phyloP scores from a whole-genome alignment of 1,284 basidiomycete genomes.

The Moesziomyces parantarcticus region DNA sequence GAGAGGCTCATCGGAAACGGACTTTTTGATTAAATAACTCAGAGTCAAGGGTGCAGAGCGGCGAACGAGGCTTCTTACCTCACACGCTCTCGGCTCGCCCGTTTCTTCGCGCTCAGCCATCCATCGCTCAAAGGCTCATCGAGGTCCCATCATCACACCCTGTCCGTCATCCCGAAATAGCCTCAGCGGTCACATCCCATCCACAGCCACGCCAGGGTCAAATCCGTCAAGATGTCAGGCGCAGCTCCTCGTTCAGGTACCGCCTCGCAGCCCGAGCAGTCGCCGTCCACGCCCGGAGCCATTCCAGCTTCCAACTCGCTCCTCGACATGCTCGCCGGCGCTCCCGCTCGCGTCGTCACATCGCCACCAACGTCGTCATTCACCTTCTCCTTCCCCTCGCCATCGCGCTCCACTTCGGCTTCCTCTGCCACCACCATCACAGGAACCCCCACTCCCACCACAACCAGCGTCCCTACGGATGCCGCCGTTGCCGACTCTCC shows the following conservation, averaged over 20 bases:
- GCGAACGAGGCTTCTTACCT: slow-evolving; percentile 3
- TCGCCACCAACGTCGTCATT: slow-evolving; percentile 19
- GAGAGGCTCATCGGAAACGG: no score
- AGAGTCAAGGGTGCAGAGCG: not conserved
- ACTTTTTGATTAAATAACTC: not conserved
- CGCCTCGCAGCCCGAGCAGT: not conserved
- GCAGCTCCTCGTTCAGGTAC: slow-evolving; percentile 1
- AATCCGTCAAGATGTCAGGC: slow-evolving; percentile 12
- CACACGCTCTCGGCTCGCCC: not conserved
- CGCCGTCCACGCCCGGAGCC: not conserved
- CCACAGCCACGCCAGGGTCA: no score
- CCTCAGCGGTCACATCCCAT: not conserved
- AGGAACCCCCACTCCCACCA: slow-evolving; percentile 1
- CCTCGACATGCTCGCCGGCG: slow-evolving; percentile 43
- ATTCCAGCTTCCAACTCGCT: slow-evolving; percentile 30
- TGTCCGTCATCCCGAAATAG: slow-evolving; percentile 6
- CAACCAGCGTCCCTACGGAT: not conserved
- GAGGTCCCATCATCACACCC: no score
- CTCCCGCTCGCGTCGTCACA: slow-evolving; percentile 28
- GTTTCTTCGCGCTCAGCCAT: slow-evolving; percentile 3
- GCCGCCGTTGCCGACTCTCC: slow-evolving; percentile 1
- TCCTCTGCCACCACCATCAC: not conserved
- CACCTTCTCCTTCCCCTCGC: not conserved
- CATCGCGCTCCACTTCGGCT: slow-evolving; percentile 1
- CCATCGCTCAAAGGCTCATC: no score